Base-by-base conservation (phyloP, 495 filamentous ascomycete species). In the Penicillium pancosmium region DNA sequence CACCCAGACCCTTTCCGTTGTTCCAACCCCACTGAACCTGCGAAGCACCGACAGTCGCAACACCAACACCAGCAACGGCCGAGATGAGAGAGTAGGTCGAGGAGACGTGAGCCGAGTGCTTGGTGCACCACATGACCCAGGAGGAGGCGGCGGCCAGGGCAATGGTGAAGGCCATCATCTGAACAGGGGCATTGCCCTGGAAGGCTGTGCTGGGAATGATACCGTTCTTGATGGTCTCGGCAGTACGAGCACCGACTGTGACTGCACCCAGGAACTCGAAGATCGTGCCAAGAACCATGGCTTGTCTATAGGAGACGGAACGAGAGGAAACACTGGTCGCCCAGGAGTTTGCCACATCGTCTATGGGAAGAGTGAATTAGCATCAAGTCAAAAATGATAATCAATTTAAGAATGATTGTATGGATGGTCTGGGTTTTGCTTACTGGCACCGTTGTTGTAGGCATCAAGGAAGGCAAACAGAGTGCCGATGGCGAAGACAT, bases 331-430 rank as follows among this genome's bases (percentile, higher is more conserved):
- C 87, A 61, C 81, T 85, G 55, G 87, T 89, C 4, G 87, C 87
- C 79, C 83, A 90, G 23, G 87, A 81, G 76, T 92, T 92, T 61
- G 88, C 88, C 33, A 91, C 88, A 88, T 91, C 88, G 73, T 91
- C 74, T 80, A 40, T 16, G 16, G 23, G 51, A 25, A 2, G 4
- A 38, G 15, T 38, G 36, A 31, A 38, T 38, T 38, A 38, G 36
- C n/a, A 38, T 38, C 15, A n/a, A n/a, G 15, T 12, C n/a, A 2
- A n/a, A n/a, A 38, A 7, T 44, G 7, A 18, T 44, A 7, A 44
- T 44, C 27, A 31, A 31, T 31, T 31, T 8, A 31, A n/a, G n/a
- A n/a, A 31, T 31, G 27, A 31, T 31, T 31, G 6, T 31, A 9
- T 31, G 27, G 27, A 31, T 31, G 27, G 8, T 16, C 16, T 44